These are phyloP conservation scores for Litchi chinensis DNA, from an alignment of 345 rosid species.

Conservation along the genomic window DNA sequence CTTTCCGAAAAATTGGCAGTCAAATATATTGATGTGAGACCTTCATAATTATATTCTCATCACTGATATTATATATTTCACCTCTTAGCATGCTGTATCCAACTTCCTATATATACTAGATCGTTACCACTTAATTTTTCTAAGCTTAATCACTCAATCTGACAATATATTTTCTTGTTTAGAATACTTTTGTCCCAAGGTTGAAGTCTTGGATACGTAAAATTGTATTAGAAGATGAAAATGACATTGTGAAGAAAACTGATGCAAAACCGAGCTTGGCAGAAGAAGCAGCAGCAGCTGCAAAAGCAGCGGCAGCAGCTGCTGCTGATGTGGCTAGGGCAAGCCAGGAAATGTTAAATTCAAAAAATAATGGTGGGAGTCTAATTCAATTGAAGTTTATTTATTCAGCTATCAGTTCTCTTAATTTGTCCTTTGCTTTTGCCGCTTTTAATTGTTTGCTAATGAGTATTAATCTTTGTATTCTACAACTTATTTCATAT, in stretches of 20 bases:
- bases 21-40: conserved; percentile 8
- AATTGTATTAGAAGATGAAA: conserved; percentile 75
- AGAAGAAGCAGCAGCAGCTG: conserved; percentile 94
- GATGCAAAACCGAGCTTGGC: conserved; percentile 67
- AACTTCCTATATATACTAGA: not conserved
- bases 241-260: conserved; percentile 45
- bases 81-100: conserved; percentile 11
- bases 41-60: conserved; percentile 2
- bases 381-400: not conserved
- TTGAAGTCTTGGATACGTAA: conserved; percentile 89
- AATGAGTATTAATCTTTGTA: conserved; percentile 5
- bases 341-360: conserved; percentile 79
- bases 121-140: not conserved
- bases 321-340: conserved; percentile 90
- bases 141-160: conserved; percentile 9
- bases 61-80: not conserved
- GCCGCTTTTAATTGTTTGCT: conserved; percentile 7
- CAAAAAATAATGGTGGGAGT: conserved; percentile 64
- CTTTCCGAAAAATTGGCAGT: not conserved
- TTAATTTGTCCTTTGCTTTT: conserved; percentile 16
- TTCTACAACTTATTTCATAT: conserved; percentile 24
- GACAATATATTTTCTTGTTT: conserved; percentile 37
- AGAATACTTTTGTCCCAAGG: conserved; percentile 78
- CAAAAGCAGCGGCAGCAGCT: conserved; percentile 89
- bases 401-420: not conserved